These are phyloP conservation scores for Carex cristatella DNA, from an alignment of 176 grass and related monocot genomes.

Conservation along the genomic window DNA sequence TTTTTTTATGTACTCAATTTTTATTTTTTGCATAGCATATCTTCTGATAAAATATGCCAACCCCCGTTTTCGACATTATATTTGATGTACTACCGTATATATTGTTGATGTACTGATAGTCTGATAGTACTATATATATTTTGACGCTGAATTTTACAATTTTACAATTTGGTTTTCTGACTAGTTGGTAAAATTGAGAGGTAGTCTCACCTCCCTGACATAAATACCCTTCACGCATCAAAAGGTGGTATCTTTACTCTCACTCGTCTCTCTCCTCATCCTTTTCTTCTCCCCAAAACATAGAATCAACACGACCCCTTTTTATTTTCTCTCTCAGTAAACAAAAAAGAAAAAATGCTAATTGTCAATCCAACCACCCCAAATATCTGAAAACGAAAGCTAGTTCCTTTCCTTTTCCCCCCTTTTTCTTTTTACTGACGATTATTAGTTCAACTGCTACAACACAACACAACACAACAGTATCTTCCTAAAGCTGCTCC, in stretches of 20 bases:
- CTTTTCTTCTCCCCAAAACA: conserved; percentile 7
- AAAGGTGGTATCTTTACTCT: conserved; percentile 18
- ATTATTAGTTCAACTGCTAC: conserved; percentile 15
- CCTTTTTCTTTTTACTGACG: conserved; percentile 1
- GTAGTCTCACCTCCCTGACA: background rate
- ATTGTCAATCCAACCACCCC: background rate
- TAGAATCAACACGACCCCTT: conserved; percentile 4
- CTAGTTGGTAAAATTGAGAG: no score
- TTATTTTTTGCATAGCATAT: background rate
- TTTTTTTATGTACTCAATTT: no score
- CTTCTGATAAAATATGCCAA: background rate
- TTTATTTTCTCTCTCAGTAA: background rate
- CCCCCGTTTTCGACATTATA: background rate
- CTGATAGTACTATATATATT: no score
- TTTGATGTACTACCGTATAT: background rate
- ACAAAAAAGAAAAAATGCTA: conserved; percentile 20
- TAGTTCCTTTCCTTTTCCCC: background rate
- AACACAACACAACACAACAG: background rate
- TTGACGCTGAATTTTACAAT: background rate
- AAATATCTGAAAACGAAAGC: background rate
- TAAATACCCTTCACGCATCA: conserved; percentile 2
- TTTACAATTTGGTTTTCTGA: background rate
- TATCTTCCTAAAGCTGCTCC: background rate
- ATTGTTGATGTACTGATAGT: background rate
- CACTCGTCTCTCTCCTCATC: background rate